Evolutionary conservation across 2,329 filamentous ascomycete species (phyloP), one percentile per base, ranked within the genome.

Genomic region (Colletotrichum tabaci): DNA sequence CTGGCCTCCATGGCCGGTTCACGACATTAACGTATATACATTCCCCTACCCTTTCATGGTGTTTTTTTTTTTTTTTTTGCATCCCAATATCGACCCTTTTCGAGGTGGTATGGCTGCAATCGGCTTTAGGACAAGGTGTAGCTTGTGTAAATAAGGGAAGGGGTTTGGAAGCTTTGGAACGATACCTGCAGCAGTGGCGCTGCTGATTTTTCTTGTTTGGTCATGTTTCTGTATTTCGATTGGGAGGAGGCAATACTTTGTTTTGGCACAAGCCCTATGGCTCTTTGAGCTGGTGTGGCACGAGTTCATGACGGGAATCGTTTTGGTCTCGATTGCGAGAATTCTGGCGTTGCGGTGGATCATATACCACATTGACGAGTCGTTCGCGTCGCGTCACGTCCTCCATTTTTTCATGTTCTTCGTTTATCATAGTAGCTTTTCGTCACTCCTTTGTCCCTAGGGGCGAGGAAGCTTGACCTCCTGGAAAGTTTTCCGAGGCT

Each of bases 321-420:
- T 73, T 64, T 68, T 52, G 60, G 42, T 50, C 46, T 73, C 57
- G 58, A 65, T 46, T 58, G 44, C 40, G 61, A 58, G 63, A 55
- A 57, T 72, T 71, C 23, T 58, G 70, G 70, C 70, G 70, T 72
- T 72, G 57, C 67, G 70, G 67, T 71, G 66, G 66, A 58, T 62
- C 44, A 71, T 71, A 72, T 72, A 72, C 70, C 70, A 71, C 66
- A 62, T 58, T 72, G 66, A 71, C 60, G 70, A 62, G 70, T 62
- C 70, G 61, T 58, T 61, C 46, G 61, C 49, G 53, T 73, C 58
- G 52, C 63, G 69, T 61, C 64, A 73, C 60, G 58, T 69, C 62
- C 56, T 65, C 55, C 42, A 47, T 70, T 61, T 46, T 56, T 50
- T 16, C 50, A 42, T 47, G 44, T 58, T 47, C 13, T 42, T 52